Evolutionary conservation across 2,329 filamentous ascomycete genomes (phyloP).

Genomic region (Hypoxylon sp.): DNA sequence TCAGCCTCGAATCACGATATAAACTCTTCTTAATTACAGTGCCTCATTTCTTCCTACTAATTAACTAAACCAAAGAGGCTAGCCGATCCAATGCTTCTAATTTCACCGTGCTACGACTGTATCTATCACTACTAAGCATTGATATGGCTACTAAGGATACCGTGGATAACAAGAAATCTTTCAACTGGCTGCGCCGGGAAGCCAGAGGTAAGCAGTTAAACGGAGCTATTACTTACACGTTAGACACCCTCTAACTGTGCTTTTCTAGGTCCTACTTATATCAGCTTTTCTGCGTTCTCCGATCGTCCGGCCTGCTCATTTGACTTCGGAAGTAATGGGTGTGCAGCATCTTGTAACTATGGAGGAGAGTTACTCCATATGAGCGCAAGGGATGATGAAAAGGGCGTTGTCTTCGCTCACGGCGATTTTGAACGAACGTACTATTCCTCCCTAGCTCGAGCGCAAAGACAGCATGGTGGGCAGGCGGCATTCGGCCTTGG

Average conservation of each 20-base stretch:
- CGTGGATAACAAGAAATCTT: slow-evolving; percentile 1
- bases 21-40: background rate
- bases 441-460: slow-evolving; percentile 34
- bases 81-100: background rate
- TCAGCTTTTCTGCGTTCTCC: slow-evolving; percentile 35
- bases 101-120: background rate
- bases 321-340: slow-evolving; percentile 39
- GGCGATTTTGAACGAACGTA: slow-evolving; percentile 33
- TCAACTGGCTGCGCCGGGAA: slow-evolving; percentile 35
- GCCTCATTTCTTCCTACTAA: background rate
- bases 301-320: slow-evolving; percentile 35
- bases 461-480: slow-evolving; percentile 25
- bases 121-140: background rate
- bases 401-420: slow-evolving; percentile 36
- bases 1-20: background rate
- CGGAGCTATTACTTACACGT: background rate
- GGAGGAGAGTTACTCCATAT: slow-evolving; percentile 39
- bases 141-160: slow-evolving; percentile 6
- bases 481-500: slow-evolving; percentile 34
- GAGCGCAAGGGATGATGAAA: slow-evolving; percentile 27
- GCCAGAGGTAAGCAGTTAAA: slow-evolving; percentile 20
- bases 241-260: background rate
- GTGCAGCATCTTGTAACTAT: slow-evolving; percentile 36
- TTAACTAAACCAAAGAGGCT: background rate
- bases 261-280: slow-evolving; percentile 33